These are phyloP conservation scores for Parastagonospora nodorum DNA, from an alignment of 2,329 filamentous ascomycete species.

Conservation along the genomic window DNA sequence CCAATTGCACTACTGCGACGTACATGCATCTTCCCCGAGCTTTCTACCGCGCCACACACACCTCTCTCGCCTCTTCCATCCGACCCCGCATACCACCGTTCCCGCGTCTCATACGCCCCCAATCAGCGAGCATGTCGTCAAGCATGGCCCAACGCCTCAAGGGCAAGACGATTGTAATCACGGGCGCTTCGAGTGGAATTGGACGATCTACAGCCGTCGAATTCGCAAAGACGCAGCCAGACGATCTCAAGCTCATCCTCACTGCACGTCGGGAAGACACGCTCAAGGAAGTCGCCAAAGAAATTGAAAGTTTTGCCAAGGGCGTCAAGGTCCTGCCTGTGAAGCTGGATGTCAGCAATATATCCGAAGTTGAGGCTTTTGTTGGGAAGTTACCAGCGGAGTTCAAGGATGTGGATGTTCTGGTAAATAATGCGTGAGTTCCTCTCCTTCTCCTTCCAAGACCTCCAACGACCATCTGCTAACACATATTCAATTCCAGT, in stretches of 20 bases:
- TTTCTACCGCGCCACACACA: conserved; percentile 16
- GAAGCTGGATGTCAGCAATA: conserved; percentile 84
- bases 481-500: conserved; percentile 50
- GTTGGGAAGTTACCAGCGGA: conserved; percentile 76
- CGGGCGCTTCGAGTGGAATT: conserved; percentile 92
- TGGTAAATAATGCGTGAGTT: conserved; percentile 69
- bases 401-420: conserved; percentile 81
- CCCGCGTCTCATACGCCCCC: conserved; percentile 14
- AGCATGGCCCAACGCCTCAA: conserved; percentile 81
- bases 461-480: neutral
- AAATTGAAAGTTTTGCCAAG: conserved; percentile 74
- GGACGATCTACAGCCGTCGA: conserved; percentile 83
- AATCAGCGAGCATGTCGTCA: conserved; percentile 64
- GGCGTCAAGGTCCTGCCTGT: conserved; percentile 81
- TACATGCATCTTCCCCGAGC: conserved; percentile 28
- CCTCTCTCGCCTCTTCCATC: conserved; percentile 17
- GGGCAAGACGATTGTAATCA: conserved; percentile 91
- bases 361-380: conserved; percentile 74
- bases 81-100: conserved; percentile 16
- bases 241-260: conserved; percentile 80
- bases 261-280: conserved; percentile 85
- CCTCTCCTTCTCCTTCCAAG: neutral
- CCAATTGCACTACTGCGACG: conserved; percentile 8
- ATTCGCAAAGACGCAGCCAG: conserved; percentile 84
- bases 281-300: conserved; percentile 73